Percentiles rank a stretch among this genome's conserved stretches.
Evolutionary conservation across 495 filamentous ascomycete species (phyloP).

Genomic region (Penicillium soppii): DNA sequence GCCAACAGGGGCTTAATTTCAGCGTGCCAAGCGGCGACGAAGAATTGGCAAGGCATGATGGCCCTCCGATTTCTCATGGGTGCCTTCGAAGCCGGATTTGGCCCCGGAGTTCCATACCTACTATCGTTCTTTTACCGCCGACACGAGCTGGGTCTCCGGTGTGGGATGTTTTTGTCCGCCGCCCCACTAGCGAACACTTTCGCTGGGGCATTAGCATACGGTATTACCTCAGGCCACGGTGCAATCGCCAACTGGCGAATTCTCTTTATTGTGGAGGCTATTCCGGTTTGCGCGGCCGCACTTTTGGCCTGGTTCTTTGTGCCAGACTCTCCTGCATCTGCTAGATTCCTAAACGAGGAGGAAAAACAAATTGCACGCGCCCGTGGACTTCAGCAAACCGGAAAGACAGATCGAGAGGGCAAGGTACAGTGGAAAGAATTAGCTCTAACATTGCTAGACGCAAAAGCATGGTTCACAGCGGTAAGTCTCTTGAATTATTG

Average conservation of each 20-base stretch:
- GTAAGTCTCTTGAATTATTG: too few relatives aligned
- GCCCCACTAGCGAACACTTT: slow-evolving; percentile 85
- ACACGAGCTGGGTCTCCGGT: slow-evolving; percentile 72
- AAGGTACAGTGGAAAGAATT: slow-evolving; percentile 60
- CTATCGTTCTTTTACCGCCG: slow-evolving; percentile 84
- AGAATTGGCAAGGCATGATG: slow-evolving; percentile 66
- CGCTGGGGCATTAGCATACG: slow-evolving; percentile 79
- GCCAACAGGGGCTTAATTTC: slow-evolving; percentile 53
- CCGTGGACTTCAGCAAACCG: slow-evolving; percentile 61
- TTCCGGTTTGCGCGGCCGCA: slow-evolving; percentile 66
- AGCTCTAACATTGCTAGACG: slow-evolving; percentile 52
- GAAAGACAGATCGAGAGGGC: slow-evolving; percentile 52
- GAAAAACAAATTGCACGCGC: slow-evolving; percentile 69
- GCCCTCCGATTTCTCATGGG: slow-evolving; percentile 66
- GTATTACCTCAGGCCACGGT: slow-evolving; percentile 70
- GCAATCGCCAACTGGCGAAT: slow-evolving; percentile 74
- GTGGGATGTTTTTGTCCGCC: slow-evolving; percentile 73
- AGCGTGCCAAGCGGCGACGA: slow-evolving; percentile 58
- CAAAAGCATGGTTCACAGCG: slow-evolving; percentile 59
- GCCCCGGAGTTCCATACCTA: slow-evolving; percentile 68
- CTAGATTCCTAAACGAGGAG: slow-evolving; percentile 66
- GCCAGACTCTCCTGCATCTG: slow-evolving; percentile 69
- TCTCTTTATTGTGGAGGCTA: slow-evolving; percentile 79
- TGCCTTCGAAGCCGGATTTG: slow-evolving; percentile 64
- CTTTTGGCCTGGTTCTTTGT: slow-evolving; percentile 64